phyloP scores from a whole-genome alignment of 2,329 filamentous ascomycete genomes.

The Hypoxylon sp. region DNA sequence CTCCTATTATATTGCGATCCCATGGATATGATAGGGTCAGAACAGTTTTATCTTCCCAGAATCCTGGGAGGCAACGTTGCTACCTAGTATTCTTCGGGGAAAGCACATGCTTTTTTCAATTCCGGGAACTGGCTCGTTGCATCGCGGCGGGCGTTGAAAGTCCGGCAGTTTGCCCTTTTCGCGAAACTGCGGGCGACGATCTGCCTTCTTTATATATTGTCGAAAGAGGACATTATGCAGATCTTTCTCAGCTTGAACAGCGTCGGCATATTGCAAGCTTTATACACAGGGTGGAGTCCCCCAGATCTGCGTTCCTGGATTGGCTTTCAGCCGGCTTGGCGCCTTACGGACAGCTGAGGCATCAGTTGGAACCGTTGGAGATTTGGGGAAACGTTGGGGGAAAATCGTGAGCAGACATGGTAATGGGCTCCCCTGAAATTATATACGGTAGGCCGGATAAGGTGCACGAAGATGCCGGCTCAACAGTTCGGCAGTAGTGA shows the following conservation, averaged over 20 bases:
- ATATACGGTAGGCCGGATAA: conserved; percentile 18
- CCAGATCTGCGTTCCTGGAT: conserved; percentile 21
- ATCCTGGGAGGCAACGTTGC: conserved; percentile 26
- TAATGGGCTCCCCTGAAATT: conserved; percentile 12
- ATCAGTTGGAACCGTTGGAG: conserved; percentile 8
- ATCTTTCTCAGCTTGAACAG: conserved; percentile 37
- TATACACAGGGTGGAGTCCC: conserved; percentile 2
- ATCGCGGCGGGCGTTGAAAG: conserved; percentile 27
- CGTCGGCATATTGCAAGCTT: conserved; percentile 34
- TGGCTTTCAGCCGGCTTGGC: conserved; percentile 47
- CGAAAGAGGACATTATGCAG: conserved; percentile 17
- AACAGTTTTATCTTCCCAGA: background rate
- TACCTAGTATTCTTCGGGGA: background rate
- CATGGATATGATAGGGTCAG: background rate
- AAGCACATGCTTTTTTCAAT: conserved; percentile 14
- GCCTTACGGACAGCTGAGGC: conserved; percentile 25
- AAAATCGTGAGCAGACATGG: background rate
- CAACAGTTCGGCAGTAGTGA: conserved; percentile 36
- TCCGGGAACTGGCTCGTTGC: conserved; percentile 25
- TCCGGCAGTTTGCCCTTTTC: conserved; percentile 34
- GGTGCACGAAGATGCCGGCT: conserved; percentile 25
- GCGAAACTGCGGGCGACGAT: conserved; percentile 32
- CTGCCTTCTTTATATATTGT: conserved; percentile 38
- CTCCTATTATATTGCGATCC: background rate
- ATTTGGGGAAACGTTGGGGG: conserved; percentile 24